phyloP scores from a whole-genome alignment of 306 rosid genomes.

The Dalbergia oliveri region DNA sequence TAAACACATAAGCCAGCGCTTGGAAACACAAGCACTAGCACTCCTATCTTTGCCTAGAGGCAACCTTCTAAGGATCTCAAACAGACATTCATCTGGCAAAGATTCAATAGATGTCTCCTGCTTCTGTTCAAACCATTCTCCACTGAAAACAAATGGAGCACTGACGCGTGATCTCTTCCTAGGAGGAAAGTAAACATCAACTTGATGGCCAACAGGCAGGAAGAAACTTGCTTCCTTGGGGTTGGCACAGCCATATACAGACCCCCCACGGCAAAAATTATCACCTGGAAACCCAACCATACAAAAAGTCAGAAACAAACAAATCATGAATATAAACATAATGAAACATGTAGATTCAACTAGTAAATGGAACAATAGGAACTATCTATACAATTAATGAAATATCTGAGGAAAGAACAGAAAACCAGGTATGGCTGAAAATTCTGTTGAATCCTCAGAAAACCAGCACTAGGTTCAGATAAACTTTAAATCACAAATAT shows the following conservation, averaged over 20 bases:
- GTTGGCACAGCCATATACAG: constrained; percentile 63
- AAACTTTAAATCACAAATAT: constrained; percentile 1
- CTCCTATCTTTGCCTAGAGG: constrained; percentile 83
- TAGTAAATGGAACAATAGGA: neutral
- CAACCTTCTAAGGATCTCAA: constrained; percentile 92
- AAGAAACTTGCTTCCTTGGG: constrained; percentile 82
- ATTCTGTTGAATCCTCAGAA: neutral
- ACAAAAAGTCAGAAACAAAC: constrained; percentile 38
- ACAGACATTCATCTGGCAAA: constrained; percentile 92
- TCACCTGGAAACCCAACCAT: constrained; percentile 60
- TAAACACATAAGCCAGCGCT: constrained; percentile 85
- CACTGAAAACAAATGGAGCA: constrained; percentile 68
- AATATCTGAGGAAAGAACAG: constrained; percentile 9
- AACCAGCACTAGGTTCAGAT: constrained; percentile 26
- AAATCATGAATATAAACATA: constrained; percentile 10
- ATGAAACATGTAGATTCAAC: neutral
- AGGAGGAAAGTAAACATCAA: constrained; percentile 80
- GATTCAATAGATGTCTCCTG: constrained; percentile 71
- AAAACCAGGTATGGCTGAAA: neutral
- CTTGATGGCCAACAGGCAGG: constrained; percentile 73
- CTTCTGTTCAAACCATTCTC: constrained; percentile 68
- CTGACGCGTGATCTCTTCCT: constrained; percentile 86
- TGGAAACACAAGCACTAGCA: constrained; percentile 84
- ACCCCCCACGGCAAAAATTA: constrained; percentile 77
- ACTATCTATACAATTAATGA: neutral